A percentile compares a stretch with the other conserved stretches of the same genome.
phyloP scores from a whole-genome alignment of 2,329 filamentous ascomycete genomes.

The Fusarium dlaminii region DNA sequence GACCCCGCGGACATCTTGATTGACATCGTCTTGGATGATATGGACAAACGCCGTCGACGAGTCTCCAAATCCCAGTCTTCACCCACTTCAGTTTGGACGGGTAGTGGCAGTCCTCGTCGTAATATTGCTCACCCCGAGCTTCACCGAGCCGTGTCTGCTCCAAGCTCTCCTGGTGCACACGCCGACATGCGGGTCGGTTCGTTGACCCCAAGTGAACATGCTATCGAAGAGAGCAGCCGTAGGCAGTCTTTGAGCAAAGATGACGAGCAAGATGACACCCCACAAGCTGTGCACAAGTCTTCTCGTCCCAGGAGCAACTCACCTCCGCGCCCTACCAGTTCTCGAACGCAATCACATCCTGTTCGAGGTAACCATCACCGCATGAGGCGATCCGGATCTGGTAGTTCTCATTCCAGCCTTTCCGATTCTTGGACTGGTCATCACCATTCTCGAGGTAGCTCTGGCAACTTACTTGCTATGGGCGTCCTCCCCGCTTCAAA shows the following conservation, averaged over 20 bases:
- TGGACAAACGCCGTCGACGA: conserved; percentile 88
- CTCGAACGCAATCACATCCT: conserved; percentile 76
- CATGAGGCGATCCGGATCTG: conserved; percentile 86
- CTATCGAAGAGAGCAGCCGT: conserved; percentile 53
- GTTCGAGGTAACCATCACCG: conserved; percentile 76
- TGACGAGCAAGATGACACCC: conserved; percentile 57
- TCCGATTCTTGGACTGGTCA: conserved; percentile 71
- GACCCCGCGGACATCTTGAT: conserved; percentile 91
- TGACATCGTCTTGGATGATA: conserved; percentile 94
- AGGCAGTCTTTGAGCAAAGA: conserved; percentile 56
- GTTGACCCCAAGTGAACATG: conserved; percentile 61
- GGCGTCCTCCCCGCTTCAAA: conserved; percentile 83
- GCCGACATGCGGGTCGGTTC: conserved; percentile 68
- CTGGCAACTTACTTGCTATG: conserved; percentile 77
- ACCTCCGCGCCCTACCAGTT: conserved; percentile 78
- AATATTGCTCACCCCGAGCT: conserved; percentile 71
- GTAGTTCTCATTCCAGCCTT: conserved; percentile 86
- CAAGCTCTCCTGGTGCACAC: conserved; percentile 67
- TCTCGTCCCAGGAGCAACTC: conserved; percentile 79
- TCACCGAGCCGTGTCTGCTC: conserved; percentile 73
- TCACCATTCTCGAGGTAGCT: conserved; percentile 71
- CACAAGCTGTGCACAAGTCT: conserved; percentile 55
- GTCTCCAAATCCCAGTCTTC: conserved; percentile 88
- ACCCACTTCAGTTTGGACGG: conserved; percentile 75
- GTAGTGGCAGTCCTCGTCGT: conserved; percentile 64